These are phyloP conservation scores for Neostapfia colusana DNA, from an alignment of 176 grass and related monocot species.

Conservation along the genomic window DNA sequence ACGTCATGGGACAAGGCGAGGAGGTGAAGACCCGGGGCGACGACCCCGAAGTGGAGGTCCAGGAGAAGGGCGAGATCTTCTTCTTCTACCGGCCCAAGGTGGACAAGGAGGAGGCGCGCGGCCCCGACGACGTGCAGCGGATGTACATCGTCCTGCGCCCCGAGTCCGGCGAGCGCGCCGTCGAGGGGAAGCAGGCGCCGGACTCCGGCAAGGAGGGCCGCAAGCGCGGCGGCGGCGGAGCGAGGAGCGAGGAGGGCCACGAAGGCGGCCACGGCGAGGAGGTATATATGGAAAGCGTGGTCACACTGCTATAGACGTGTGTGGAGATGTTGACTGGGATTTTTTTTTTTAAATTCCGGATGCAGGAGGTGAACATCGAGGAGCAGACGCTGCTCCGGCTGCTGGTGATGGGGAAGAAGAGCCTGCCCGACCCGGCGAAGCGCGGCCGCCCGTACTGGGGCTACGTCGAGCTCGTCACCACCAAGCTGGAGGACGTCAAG, in stretches of 20 bases:
- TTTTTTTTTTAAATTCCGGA: too few relatives aligned
- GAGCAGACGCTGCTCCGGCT: slow-evolving; percentile 60
- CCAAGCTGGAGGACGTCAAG: slow-evolving; percentile 55
- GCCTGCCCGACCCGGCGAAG: slow-evolving; percentile 61
- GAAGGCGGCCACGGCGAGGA: slow-evolving; percentile 74
- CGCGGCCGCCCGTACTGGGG: slow-evolving; percentile 71
- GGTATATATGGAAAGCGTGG: slow-evolving; percentile 32
- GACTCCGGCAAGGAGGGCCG: slow-evolving; percentile 70
- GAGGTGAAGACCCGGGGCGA: slow-evolving; percentile 75
- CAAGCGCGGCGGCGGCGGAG: not conserved
- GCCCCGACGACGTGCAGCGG: slow-evolving; percentile 67
- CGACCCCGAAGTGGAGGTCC: slow-evolving; percentile 63
- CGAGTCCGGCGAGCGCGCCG: slow-evolving; percentile 43
- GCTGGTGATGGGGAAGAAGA: slow-evolving; percentile 81
- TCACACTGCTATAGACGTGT: too few relatives aligned
- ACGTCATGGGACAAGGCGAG: slow-evolving; percentile 67
- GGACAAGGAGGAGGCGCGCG: slow-evolving; percentile 58
- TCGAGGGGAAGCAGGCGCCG: slow-evolving; percentile 75
- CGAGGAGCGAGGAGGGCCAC: not conserved
- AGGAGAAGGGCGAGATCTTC: slow-evolving; percentile 91
- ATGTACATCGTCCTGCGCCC: slow-evolving; percentile 78
- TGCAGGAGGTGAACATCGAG: slow-evolving; percentile 74
- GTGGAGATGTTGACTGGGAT: not conserved
- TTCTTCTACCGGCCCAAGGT: slow-evolving; percentile 97
- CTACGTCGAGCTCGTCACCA: slow-evolving; percentile 82